Evolutionary conservation across 2,329 filamentous ascomycete species (phyloP).

Genomic region (Aspergillus brunneoviolaceus): DNA sequence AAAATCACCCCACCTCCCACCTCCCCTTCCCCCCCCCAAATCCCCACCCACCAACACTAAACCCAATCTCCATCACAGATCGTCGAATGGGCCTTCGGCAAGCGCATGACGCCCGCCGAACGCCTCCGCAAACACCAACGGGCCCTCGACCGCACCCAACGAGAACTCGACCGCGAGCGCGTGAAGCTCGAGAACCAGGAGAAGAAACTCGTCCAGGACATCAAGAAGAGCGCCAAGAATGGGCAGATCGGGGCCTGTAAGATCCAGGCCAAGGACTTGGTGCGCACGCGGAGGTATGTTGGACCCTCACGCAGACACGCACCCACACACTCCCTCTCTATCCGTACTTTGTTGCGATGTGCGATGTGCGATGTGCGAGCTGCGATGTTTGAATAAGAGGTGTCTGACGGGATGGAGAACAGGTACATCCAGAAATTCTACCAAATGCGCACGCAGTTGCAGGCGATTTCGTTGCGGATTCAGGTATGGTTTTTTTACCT

Average conservation of each 20-base stretch:
- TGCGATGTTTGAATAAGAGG: too few relatives aligned
- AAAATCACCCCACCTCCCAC: neutral
- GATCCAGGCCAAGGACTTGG: constrained; percentile 96
- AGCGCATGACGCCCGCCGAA: constrained; percentile 92
- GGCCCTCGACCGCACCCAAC: constrained; percentile 93
- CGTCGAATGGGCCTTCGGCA: constrained; percentile 98
- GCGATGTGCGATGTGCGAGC: too few relatives aligned
- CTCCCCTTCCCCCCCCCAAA: neutral
- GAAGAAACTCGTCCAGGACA: constrained; percentile 92
- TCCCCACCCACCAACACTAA: constrained; percentile 22
- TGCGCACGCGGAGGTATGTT: constrained; percentile 88
- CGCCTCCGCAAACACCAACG: constrained; percentile 73
- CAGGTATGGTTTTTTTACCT: constrained; percentile 59
- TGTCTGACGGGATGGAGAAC: neutral
- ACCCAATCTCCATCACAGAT: constrained; percentile 58
- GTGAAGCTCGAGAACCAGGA: constrained; percentile 98
- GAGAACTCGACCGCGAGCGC: constrained; percentile 90
- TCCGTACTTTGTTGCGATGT: too few relatives aligned
- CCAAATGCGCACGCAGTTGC: constrained; percentile 93
- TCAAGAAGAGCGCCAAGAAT: constrained; percentile 98
- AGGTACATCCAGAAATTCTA: constrained; percentile 99
- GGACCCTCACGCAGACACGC: constrained; percentile 49
- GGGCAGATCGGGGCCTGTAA: constrained; percentile 98
- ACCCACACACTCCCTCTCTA: too few relatives aligned
- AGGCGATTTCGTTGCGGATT: constrained; percentile 91